These are phyloP conservation scores for Choanephora cucurbitarum DNA, from an alignment of 371 early-diverging fungal species.

Conservation along the genomic window DNA sequence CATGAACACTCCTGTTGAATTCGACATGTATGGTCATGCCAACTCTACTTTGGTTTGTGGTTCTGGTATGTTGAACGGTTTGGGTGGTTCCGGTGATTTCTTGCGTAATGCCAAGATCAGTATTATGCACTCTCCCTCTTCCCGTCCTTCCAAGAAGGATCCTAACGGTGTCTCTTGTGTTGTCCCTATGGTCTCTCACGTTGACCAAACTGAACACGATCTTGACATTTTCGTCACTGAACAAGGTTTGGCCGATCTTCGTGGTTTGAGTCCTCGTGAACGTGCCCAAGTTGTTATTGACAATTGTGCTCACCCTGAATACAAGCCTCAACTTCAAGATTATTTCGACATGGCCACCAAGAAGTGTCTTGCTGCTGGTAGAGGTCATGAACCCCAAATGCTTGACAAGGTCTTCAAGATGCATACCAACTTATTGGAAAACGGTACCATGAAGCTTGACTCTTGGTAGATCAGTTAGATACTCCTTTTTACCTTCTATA, in stretches of 20 bases:
- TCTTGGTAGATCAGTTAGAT: conserved; percentile 39
- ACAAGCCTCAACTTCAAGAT: conserved; percentile 49
- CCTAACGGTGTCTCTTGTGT: conserved; percentile 54
- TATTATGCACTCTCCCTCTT: conserved; percentile 58
- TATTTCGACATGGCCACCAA: conserved; percentile 55
- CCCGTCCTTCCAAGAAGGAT: conserved; percentile 51
- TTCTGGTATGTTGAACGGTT: conserved; percentile 57
- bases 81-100: conserved; percentile 57
- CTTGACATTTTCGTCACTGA: conserved; percentile 56
- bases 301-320: conserved; percentile 58
- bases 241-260: conserved; percentile 57
- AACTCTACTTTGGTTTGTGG: conserved; percentile 57
- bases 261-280: conserved; percentile 56
- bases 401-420: conserved; percentile 60
- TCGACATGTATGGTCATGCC: conserved; percentile 58
- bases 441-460: conserved; percentile 59
- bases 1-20: conserved; percentile 61
- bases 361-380: conserved; percentile 51
- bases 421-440: conserved; percentile 55
- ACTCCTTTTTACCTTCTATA: not conserved
- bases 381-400: conserved; percentile 59
- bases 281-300: conserved; percentile 55
- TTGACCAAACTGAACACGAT: conserved; percentile 60
- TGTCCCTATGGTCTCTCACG: conserved; percentile 54
- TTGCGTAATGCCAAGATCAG: conserved; percentile 53